Conservation (phyloP, 2,329 filamentous ascomycete species). For the Cucurbitaria berberidis region DNA sequence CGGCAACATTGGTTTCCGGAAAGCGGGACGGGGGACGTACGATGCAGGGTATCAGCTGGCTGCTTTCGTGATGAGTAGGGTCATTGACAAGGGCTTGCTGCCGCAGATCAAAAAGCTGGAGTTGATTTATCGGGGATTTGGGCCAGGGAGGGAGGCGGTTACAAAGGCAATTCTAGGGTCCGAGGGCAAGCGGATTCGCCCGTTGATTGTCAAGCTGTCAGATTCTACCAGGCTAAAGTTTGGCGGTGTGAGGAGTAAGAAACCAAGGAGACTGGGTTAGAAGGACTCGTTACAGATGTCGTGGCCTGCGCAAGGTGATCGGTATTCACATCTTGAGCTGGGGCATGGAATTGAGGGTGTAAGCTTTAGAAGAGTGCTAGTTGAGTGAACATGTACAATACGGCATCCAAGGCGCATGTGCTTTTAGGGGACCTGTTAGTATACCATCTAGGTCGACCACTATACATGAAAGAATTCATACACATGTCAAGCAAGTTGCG, state of each 20-base stretch:
- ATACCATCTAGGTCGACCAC: constrained; percentile 1
- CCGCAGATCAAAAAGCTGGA: constrained; percentile 78
- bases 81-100: constrained; percentile 81
- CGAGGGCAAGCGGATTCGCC: constrained; percentile 78
- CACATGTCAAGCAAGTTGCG: constrained; percentile 2
- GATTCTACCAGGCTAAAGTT: constrained; percentile 94
- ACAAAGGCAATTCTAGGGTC: constrained; percentile 86
- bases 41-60: constrained; percentile 92
- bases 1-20: constrained; percentile 91
- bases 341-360: neutral
- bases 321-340: neutral
- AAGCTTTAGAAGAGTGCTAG: neutral
- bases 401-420: constrained; percentile 25
- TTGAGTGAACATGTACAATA: constrained; percentile 25
- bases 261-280: constrained; percentile 78
- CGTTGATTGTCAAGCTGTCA: constrained; percentile 77
- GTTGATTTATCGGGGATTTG: constrained; percentile 84
- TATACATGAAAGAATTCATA: constrained; percentile 11
- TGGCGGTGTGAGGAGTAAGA: constrained; percentile 86
- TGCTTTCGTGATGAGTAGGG: constrained; percentile 80
- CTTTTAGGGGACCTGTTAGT: constrained; percentile 11
- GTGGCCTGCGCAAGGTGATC: no score
- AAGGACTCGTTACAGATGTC: no score
- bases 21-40: constrained; percentile 79
- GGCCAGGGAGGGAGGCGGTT: constrained; percentile 83